These are phyloP conservation scores for Tarenaya hassleriana DNA, from an alignment of 345 rosid species.

Conservation along the genomic window DNA sequence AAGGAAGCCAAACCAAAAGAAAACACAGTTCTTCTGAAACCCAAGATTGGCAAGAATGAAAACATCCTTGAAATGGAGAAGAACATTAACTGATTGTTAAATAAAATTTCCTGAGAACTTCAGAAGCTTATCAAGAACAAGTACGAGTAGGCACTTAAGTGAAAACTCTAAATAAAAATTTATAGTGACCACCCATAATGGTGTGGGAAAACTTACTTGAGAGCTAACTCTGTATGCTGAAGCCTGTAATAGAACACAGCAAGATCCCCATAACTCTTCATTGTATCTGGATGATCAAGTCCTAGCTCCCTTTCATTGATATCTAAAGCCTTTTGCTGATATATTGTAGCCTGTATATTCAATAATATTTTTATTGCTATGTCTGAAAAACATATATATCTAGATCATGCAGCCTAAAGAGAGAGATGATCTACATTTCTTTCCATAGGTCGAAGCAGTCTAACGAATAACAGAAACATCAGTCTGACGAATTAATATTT, in stretches of 20 bases:
- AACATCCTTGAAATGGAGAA: background rate
- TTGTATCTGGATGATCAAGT: constrained; percentile 98
- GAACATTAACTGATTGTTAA: background rate
- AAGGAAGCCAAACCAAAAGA: constrained; percentile 10
- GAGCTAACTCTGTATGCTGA: constrained; percentile 96
- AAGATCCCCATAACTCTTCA: constrained; percentile 99
- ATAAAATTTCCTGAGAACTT: background rate
- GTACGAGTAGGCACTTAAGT: background rate
- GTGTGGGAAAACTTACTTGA: constrained; percentile 58
- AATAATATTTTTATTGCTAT: constrained; percentile 22
- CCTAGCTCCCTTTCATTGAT: constrained; percentile 99
- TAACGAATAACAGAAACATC: no score
- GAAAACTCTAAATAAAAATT: background rate
- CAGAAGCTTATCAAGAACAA: background rate
- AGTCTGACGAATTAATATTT: no score
- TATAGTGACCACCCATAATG: constrained; percentile 3
- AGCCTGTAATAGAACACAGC: constrained; percentile 99
- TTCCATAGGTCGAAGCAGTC: background rate
- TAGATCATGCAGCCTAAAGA: constrained; percentile 18
- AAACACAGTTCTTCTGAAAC: constrained; percentile 16
- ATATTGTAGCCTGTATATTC: constrained; percentile 76
- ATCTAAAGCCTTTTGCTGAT: constrained; percentile 98
- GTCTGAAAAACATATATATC: constrained; percentile 2
- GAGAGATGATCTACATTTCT: background rate
- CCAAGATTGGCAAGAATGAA: constrained; percentile 4